Evolutionary conservation across 768 basidiomycete species (phyloP), one percentile per base, ranked within the genome.

Genomic region (Hygrophorus pudorinus): DNA sequence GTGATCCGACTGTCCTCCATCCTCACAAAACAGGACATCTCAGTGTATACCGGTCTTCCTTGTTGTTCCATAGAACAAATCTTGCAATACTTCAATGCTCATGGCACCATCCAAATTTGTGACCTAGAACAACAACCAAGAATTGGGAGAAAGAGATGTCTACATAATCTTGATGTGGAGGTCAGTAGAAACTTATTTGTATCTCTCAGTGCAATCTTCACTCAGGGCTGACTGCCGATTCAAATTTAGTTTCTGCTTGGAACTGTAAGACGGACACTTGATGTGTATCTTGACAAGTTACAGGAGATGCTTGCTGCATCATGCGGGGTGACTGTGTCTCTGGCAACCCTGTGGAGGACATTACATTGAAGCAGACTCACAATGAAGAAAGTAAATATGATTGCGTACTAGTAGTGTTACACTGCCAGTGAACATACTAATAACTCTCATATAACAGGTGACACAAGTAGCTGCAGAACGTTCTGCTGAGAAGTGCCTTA

Each of bases 321-420:
- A n/a, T 41, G 28, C 28, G 53, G 47, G 11, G 34, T 31, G 5
- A 10, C 30, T 20, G 50, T 46, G 4, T 44, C 39, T 20, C 28
- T 10, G 24, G 38, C 44, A 12, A 53, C 50, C 2, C 44, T 54
- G 9, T 54, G 48, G 53, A 51, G 43, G 32, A 32, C 48, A 13
- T 43, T 56, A 17, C 18, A 39, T 17, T 42, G 42, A 28, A 45
- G 32, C 21, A 54, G 54, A 9, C 54, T 41, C 21, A 39, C 54
- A 12, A 46, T 54, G 41, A 56, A 56, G 42, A 54, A 56, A 37
- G 53, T 45, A 28, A 18, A 24, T 46, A 12, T n/a, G n/a, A n/a
- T n/a, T n/a, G n/a, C n/a, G n/a, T n/a, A n/a, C n/a, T n/a, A n/a
- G n/a, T n/a, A n/a, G n/a, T n/a, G n/a, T 34, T 10, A 16, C 16